A percentile compares a stretch with the other conserved stretches of the same genome.
Conservation (phyloP, 768 basidiomycete genomes). For the Leccinum boreale region DNA sequence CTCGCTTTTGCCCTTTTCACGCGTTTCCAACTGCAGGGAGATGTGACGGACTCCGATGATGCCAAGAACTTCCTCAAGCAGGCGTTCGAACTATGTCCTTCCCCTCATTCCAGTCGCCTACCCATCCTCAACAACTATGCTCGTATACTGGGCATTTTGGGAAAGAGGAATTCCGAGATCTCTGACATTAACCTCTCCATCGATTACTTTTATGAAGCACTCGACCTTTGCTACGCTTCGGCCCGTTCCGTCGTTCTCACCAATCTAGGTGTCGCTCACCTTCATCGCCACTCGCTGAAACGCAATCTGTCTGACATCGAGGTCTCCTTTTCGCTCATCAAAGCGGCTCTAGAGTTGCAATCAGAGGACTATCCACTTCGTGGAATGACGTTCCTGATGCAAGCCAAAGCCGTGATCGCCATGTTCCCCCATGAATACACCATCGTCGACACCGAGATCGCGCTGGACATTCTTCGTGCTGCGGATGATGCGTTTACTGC, state of each 20-base stretch:
- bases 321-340: conserved; percentile 15
- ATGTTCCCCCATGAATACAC: conserved; percentile 4
- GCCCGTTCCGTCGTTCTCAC: conserved; percentile 6
- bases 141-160: conserved; percentile 13
- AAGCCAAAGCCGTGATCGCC: conserved; percentile 17
- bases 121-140: conserved; percentile 12
- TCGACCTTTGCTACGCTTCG: conserved; percentile 10
- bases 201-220: conserved; percentile 17
- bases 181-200: conserved; percentile 17
- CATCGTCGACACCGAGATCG: conserved; percentile 16
- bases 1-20: conserved; percentile 17
- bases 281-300: conserved; percentile 4
- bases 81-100: conserved; percentile 13
- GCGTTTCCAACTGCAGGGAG: conserved; percentile 20
- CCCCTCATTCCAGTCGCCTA: conserved; percentile 1
- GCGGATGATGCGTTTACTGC: conserved; percentile 2
- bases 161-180: background rate
- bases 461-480: conserved; percentile 15
- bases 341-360: conserved; percentile 8
- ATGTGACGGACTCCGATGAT: conserved; percentile 13
- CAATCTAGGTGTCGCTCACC: conserved; percentile 9
- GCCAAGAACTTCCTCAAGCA: conserved; percentile 15
- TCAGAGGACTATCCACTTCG: conserved; percentile 15
- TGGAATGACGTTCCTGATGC: conserved; percentile 13
- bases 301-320: conserved; percentile 18